phyloP scores from a whole-genome alignment of 2,329 filamentous ascomycete genomes.

The Phialocephala subalpina region DNA sequence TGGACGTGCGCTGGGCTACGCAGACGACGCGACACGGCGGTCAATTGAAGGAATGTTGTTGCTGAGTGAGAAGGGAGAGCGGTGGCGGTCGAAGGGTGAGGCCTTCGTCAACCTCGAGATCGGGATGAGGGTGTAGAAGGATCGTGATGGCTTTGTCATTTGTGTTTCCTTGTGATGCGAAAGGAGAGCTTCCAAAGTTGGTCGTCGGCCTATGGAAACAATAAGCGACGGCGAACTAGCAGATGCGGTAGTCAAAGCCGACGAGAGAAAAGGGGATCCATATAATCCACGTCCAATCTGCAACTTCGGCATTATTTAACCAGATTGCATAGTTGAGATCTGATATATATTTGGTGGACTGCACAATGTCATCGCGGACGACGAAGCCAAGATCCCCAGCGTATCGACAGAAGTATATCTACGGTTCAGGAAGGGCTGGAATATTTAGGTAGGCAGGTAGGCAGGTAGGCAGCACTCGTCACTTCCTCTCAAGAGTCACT shows the following conservation, averaged over 20 bases:
- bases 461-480: conserved; percentile 13
- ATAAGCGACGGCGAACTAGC: conserved; percentile 24
- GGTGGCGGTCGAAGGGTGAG: not conserved
- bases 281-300: not conserved
- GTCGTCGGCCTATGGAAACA: conserved; percentile 19
- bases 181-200: conserved; percentile 29
- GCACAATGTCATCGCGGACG: not conserved
- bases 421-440: not conserved
- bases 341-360: conserved; percentile 11
- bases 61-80: not conserved
- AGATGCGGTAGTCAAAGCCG: conserved; percentile 17
- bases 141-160: conserved; percentile 9
- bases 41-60: conserved; percentile 18
- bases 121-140: not conserved
- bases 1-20: conserved; percentile 19
- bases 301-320: conserved; percentile 9
- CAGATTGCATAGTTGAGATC: conserved; percentile 14
- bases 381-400: not conserved
- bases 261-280: conserved; percentile 11
- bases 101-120: not conserved
- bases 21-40: conserved; percentile 12
- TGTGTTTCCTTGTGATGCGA: conserved; percentile 17
- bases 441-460: not conserved
- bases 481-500: conserved; percentile 11
- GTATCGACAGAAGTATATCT: not conserved